A percentile compares a stretch with the other conserved stretches of the same genome.
Conservation (phyloP, 1,284 basidiomycete genomes). For the Sutorius eximius region DNA sequence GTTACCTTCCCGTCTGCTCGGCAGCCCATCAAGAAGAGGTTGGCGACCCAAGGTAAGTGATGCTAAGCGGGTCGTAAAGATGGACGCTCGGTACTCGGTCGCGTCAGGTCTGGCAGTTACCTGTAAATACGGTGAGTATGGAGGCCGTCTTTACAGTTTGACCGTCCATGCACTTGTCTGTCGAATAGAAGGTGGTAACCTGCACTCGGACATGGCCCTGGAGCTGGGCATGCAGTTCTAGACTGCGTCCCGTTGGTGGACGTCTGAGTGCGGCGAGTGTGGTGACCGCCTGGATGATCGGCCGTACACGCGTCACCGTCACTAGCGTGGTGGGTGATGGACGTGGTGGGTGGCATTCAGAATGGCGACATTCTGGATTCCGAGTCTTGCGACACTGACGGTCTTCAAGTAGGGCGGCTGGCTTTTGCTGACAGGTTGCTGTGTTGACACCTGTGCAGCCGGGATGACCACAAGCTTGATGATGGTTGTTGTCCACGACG, state of each 20-base stretch:
- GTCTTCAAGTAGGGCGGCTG: background rate
- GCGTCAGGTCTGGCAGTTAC: background rate
- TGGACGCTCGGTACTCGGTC: background rate
- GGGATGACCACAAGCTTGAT: background rate
- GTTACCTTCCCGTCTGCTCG: background rate
- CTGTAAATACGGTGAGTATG: no score
- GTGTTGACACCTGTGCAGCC: background rate
- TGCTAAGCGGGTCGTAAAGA: background rate
- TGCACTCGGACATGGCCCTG: background rate
- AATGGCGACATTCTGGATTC: no score
- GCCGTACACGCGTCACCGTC: background rate
- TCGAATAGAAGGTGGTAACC: background rate
- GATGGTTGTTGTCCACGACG: background rate
- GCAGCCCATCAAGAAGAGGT: background rate
- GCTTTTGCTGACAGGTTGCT: background rate
- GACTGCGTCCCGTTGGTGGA: background rate
- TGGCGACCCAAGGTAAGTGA: background rate
- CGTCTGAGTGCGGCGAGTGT: background rate
- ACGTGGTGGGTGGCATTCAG: conserved; percentile 3
- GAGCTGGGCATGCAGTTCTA: background rate
- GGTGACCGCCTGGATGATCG: no score
- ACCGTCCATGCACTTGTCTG: background rate
- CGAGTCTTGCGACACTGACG: no score
- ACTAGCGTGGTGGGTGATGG: background rate
- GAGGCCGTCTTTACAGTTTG: background rate